A percentile compares a stretch with the other conserved stretches of the same genome.
Conservation (phyloP, 1,284 basidiomycete species). For the Leccinum pallidistipes region DNA sequence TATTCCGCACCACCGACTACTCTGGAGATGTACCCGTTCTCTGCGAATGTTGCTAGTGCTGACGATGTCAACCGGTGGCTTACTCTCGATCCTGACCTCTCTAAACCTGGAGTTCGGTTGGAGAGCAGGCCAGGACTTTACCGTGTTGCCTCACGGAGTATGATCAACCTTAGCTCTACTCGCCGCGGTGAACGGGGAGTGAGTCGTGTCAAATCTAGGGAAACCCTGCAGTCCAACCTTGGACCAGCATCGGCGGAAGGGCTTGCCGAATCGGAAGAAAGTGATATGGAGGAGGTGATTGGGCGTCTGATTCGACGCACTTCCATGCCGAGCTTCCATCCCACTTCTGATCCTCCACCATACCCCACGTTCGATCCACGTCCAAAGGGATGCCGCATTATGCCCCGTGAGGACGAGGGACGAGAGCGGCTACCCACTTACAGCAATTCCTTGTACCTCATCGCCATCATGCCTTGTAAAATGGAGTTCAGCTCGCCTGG, state of each 20-base stretch:
- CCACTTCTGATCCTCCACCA: slow-evolving; percentile 34
- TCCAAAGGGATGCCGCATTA: slow-evolving; percentile 21
- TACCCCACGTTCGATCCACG: slow-evolving; percentile 34
- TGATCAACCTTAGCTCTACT: slow-evolving; percentile 40
- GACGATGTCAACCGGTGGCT: slow-evolving; percentile 3
- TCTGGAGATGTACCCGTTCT: slow-evolving; percentile 16
- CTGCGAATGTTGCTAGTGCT: slow-evolving; percentile 11
- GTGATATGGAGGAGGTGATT: slow-evolving; percentile 21
- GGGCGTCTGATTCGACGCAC: slow-evolving; percentile 31
- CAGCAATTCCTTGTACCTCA: slow-evolving; percentile 81
- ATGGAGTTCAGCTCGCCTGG: slow-evolving; percentile 91
- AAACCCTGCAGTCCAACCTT: slow-evolving; percentile 12
- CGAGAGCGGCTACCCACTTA: slow-evolving; percentile 81
- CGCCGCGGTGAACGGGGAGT: slow-evolving; percentile 17
- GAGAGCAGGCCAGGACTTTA: slow-evolving; percentile 28
- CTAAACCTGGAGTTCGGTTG: slow-evolving; percentile 8
- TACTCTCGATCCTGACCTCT: slow-evolving; percentile 5
- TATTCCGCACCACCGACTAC: slow-evolving; percentile 12
- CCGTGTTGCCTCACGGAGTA: slow-evolving; percentile 48
- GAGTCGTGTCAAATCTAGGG: slow-evolving; percentile 15
- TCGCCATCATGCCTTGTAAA: slow-evolving; percentile 87
- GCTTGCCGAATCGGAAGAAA: slow-evolving; percentile 26
- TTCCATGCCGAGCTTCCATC: slow-evolving; percentile 38
- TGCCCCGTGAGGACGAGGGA: slow-evolving; percentile 55
- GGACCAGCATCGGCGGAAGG: slow-evolving; percentile 14